Evolutionary conservation across 305 asterid species (phyloP), one percentile per base, ranked within the genome.

Genomic region (Rubia peregrina): DNA sequence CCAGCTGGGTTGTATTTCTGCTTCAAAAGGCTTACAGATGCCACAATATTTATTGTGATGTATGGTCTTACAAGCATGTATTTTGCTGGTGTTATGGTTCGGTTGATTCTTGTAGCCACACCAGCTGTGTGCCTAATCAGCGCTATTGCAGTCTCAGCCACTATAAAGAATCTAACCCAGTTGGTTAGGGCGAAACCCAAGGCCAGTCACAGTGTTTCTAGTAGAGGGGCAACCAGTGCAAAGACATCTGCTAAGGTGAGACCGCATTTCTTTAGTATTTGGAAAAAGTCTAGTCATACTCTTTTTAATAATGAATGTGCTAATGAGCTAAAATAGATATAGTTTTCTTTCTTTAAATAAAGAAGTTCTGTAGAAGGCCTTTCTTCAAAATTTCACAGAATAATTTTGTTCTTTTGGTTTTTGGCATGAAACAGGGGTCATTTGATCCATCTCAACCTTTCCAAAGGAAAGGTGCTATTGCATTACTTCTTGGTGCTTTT

Each of bases 11-110:
- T 94, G 69, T 91, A 94, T 81, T 94, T 94, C 94, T 94, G 98
- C 88, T 94, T 94, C 92, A 91, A 94, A 79, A 90, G 96, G 73
- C 80, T 90, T 80, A 82, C 99, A 19, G 99, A 94, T 77, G 99
- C 95, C 70, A 91, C 98, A 0, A 91, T 94, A 74, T 94, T 94
- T 77, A 90, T 94, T 55, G 93, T 91, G 86, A 88, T 94, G 95
- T 94, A 94, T 71, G 99, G 99, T 74, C 97, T 91, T 79, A 91
- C 97, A 61, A 94, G 99, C 77, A 94, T 94, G 98, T 94, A 94
- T 82, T 94, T 94, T 71, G 96, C 98, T 81, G 99, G 99, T 74
- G 99, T 94, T 76, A 94, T 94, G 99, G 99, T 94, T 80, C 90
- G 99, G 68, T 78, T 94, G 77, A 94, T 91, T 80, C 97, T 94